Evolutionary conservation across 202 grass and related monocot genomes (phyloP).

Genomic region (Brachypodium distachyon): DNA sequence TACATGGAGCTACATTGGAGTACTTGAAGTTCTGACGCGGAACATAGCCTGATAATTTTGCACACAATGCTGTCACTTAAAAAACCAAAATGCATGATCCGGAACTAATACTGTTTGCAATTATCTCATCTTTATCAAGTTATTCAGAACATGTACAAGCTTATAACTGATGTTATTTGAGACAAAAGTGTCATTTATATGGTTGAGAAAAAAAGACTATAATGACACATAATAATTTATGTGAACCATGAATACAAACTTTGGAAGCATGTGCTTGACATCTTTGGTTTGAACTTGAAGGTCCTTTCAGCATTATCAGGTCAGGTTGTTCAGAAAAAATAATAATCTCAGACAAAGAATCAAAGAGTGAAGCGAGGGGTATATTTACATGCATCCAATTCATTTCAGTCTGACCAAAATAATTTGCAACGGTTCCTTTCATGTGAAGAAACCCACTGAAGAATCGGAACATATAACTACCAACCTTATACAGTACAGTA

Average conservation of each 20-base stretch:
- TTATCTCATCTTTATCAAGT: background rate
- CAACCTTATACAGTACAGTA: too few species aligned
- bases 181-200: background rate
- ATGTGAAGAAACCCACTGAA: too few species aligned
- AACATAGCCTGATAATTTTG: background rate
- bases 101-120: background rate
- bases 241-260: background rate
- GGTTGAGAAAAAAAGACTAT: background rate
- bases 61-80: background rate
- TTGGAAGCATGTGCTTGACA: background rate
- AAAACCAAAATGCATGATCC: too few species aligned
- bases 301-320: background rate
- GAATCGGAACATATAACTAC: too few species aligned
- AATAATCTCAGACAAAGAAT: too few species aligned
- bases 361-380: too few species aligned
- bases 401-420: too few species aligned
- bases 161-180: background rate
- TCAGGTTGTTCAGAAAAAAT: background rate
- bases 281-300: background rate
- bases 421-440: too few species aligned
- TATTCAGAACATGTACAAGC: background rate
- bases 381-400: too few species aligned
- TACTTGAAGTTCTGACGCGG: background rate
- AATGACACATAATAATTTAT: background rate
- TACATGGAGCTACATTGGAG: background rate